Base-by-base conservation (phyloP, 768 basidiomycete genomes). In the Pleurotus sapidus region DNA sequence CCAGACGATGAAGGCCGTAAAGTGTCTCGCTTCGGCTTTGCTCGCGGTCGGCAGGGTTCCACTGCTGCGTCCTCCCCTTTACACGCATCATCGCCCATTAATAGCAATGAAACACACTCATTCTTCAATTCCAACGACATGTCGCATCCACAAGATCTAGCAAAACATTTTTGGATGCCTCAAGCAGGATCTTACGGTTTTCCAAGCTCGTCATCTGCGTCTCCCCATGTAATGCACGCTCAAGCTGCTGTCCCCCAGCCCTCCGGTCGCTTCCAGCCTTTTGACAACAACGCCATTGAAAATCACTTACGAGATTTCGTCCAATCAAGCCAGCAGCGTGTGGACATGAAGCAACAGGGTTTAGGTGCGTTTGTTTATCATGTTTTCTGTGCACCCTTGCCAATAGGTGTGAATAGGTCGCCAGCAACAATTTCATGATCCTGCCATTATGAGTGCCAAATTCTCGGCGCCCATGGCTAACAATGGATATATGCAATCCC, bases 21-120 rank as follows among this genome's bases (percentile, higher is more conserved):
- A 63, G 80, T 91, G 24, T 93, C 91, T 6, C 81, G 91, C 14
- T 93, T 93, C 70, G 88, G 85, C 18, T 93, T 93, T 65, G 91
- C 91, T 14, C 80, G 87, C 20, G 86, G 88, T 20, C 82, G 83
- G 46, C 86, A 84, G 60, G 79, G 78, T 0, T 84, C 88, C 6
- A 79, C 79, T 8, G 63, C 75, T 7, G 67, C 86, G 3, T 83
- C 83, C 14, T 88, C 86, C 9, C 84, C 86, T 40, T 73, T 80
- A 50, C 83, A 83, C 57, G 74, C 76, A 7, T 63, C 84, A 20
- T 82, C 86, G 15, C 83, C 87, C 1, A 70, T 84, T 42, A 81
- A 74, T 51, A 75, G 72, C 43, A 68, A 62, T 55, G 74, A 75
- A 38, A 79, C 74, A 59, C 80, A 82, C 37, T 74, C 79, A 23